Evolutionary conservation across 768 basidiomycete genomes (phyloP), one percentile per base, ranked within the genome.

Genomic region (Leucocoprinus birnbaumii): DNA sequence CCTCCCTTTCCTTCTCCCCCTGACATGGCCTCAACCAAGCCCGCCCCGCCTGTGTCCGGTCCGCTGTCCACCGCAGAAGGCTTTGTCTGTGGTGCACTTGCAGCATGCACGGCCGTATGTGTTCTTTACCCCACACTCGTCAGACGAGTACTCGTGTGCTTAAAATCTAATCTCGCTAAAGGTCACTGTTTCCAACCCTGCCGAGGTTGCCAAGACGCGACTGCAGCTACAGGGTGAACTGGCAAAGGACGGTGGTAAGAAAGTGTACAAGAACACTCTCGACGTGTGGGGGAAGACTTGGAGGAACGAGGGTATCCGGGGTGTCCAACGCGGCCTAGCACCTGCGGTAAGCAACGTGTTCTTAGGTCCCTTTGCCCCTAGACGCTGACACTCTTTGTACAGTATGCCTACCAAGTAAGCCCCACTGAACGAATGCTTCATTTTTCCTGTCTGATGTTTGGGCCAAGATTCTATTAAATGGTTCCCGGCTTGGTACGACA

Each of bases 161-260:
- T 13, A 60, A 24, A 35, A 24, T 27, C 31, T 46, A 11, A 7
- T 35, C 14, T 13, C 48, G 43, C 21, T 55, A 8, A 62, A 91
- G 89, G 88, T 91, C 47, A 89, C 89, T 7, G 72, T 91, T 52
- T 89, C 88, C 3, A 91, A 91, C 60, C 85, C 87, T 11, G 86
- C 85, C 3, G 87, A 88, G 62, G 92, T 94, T 19, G 89, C 91
- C 43, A 98, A 98, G 72, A 98, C 97, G 40, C 87, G 96, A 53
- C 73, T 99, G 48, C 97, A 99, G 68, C 80, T 99, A 22, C 94
- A 98, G 66, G 97, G 96, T 22, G 97, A 98, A 69, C 82, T 99
- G 10, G 84, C 89, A 31, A 93, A 88, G 65, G 79, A 71, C 6
- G 84, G 87, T 8, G 79, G 77, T 14, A 67, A 72, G 60, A 90